Evolutionary conservation across 192 early-diverging fungal genomes (phyloP), one percentile per base, ranked within the genome.

Genomic region (Coemansia asiatica): DNA sequence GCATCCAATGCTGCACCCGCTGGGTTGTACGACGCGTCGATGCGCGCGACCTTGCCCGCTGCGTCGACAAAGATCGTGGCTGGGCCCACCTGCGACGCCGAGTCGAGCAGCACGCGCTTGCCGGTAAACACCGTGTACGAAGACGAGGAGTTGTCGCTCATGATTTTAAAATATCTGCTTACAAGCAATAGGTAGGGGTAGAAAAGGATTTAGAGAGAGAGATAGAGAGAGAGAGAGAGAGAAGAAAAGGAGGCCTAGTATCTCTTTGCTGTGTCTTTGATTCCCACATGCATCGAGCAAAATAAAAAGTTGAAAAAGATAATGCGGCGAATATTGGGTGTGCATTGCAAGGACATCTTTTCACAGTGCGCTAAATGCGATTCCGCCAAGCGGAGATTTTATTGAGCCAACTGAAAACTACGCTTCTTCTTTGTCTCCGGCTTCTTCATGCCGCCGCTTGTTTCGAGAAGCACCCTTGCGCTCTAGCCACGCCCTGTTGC

Each of bases 31-130:
- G 69, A 58, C 33, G 63, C 56, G 48, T 67, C 70, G 66, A 89
- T 78, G 59, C 77, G 78, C 29, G 81, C 53, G 9, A 89, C 66
- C 64, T 85, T 84, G 56, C 88, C 88, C 0, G 68, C 59, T 16
- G 22, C 63, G 56, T 84, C 77, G 8, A 89, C 86, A 57, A 84
- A 75, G 66, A 89, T 86, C 9, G 85, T 84, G 31, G 79, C 85
- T 22, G 88, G 85, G 0, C 76, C 76, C 22, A 85, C 63, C 50
- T 74, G 47, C 15, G 77, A 63, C 1, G 76, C 58, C 40, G 85
- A 83, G 66, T 67, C 47, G 44, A 83, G 76, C 51, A 79, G 72
- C 55, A 83, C 81, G 18, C 76, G 76, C 69, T 56, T 57, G 61
- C 81, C 70, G 19, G 81, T 83, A 56, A 83, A 81, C 13, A 47